phyloP scores from a whole-genome alignment of 2,329 filamentous ascomycete species.

The Pestalotiopsis sp. region DNA sequence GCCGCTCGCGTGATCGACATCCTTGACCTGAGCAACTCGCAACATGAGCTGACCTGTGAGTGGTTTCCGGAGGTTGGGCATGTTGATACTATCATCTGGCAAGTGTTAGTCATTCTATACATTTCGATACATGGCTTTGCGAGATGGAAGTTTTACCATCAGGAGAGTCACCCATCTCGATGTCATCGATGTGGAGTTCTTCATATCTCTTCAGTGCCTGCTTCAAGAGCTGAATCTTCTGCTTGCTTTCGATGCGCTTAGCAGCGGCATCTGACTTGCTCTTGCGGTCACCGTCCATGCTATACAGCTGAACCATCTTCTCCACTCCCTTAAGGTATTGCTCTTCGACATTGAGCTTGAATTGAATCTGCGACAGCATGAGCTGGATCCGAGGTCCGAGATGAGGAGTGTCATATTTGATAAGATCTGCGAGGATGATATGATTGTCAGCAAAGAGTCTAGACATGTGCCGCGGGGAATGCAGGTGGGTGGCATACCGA shows the following conservation, averaged over 20 bases:
- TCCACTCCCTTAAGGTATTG: constrained; percentile 99
- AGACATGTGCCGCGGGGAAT: not conserved
- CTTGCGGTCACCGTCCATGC: constrained; percentile 96
- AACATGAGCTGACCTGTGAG: constrained; percentile 88
- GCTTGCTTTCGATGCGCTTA: constrained; percentile 89
- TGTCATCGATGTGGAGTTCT: constrained; percentile 86
- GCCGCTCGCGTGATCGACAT: constrained; percentile 89
- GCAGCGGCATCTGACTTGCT: constrained; percentile 91
- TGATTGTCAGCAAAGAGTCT: constrained; percentile 11
- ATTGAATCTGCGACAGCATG: constrained; percentile 97
- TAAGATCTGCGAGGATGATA: constrained; percentile 67
- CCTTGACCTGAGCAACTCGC: constrained; percentile 83
- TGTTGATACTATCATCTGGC: constrained; percentile 92
- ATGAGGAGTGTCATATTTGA: constrained; percentile 97
- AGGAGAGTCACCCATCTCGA: constrained; percentile 74
- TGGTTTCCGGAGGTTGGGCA: constrained; percentile 94
- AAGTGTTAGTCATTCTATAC: constrained; percentile 12
- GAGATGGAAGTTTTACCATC: constrained; percentile 66
- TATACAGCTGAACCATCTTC: constrained; percentile 98
- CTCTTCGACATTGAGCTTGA: constrained; percentile 98
- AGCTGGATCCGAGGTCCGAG: constrained; percentile 97
- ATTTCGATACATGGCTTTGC: no score
- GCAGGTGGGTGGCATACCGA: constrained; percentile 63
- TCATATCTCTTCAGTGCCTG: constrained; percentile 97
- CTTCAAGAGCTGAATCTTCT: constrained; percentile 95